Evolutionary conservation across 1,284 basidiomycete species (phyloP).

Genomic region (Singerocomus inundabilis): DNA sequence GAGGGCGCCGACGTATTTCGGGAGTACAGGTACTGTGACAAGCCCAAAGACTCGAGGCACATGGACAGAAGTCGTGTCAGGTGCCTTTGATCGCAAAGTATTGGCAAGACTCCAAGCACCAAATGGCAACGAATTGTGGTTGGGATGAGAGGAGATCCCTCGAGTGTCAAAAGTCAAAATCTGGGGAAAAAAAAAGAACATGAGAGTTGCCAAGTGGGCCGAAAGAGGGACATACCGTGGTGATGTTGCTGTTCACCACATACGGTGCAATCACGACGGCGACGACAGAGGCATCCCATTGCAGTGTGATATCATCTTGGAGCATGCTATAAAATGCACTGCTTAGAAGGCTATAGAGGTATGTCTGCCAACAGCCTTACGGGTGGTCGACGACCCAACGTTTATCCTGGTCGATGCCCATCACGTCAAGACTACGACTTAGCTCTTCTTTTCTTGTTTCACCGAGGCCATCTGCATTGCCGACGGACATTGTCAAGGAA

Average conservation of each 20-base stretch:
- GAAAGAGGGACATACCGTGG: conserved; percentile 49
- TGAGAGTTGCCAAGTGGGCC: conserved; percentile 1
- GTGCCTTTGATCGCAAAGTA: conserved; percentile 24
- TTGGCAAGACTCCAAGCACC: conserved; percentile 49
- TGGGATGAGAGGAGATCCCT: conserved; percentile 88
- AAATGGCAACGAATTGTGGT: conserved; percentile 77
- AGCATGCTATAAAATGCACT: conserved; percentile 49
- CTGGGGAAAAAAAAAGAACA: conserved; percentile 45
- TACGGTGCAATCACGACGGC: conserved; percentile 60
- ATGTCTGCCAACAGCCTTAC: conserved; percentile 39
- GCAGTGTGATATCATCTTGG: conserved; percentile 71
- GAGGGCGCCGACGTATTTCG: conserved; percentile 62
- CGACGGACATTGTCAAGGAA: conserved; percentile 61
- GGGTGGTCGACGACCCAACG: conserved; percentile 70
- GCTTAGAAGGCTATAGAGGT: conserved; percentile 10
- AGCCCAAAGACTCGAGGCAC: conserved; percentile 56
- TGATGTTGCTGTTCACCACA: conserved; percentile 58
- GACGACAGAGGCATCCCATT: conserved; percentile 68
- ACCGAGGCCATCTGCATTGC: conserved; percentile 85
- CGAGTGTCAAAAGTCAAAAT: conserved; percentile 86
- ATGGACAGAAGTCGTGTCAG: conserved; percentile 21
- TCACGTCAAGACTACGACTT: conserved; percentile 58
- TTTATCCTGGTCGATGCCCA: conserved; percentile 62
- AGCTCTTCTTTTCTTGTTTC: conserved; percentile 64
- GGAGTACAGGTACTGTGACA: conserved; percentile 51